Evolutionary conservation across 2,329 filamentous ascomycete genomes (phyloP), one percentile per base, ranked within the genome.

Genomic region (Mollisia scopiformis): DNA sequence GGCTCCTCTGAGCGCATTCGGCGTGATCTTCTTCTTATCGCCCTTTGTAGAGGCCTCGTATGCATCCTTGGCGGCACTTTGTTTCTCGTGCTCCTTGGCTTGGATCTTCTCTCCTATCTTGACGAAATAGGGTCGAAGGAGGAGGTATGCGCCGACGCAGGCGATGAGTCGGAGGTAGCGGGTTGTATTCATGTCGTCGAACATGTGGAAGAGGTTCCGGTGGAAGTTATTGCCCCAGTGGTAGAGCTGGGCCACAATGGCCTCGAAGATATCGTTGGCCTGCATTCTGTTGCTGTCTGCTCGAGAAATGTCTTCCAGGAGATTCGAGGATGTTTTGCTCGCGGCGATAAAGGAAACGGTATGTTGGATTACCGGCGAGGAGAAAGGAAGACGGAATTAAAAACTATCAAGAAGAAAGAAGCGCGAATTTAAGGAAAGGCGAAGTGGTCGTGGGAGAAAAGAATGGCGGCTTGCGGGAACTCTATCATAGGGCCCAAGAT

Each of bases 41-140:
- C 28, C 43, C 23, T 47, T 47, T 25, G 61, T 67, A 39, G 78
- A 75, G 13, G 37, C 41, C 6, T 43, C 37, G 19, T 58, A 54
- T 14, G 55, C 47, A 52, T 58, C 55, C 16, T 14, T 14, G 6
- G 76, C 66, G 37, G 74, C 21, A 13, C 28, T 14, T 14, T 25
- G 11, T 61, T 76, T 81, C 69, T 88, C 86, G 71, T 90, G 80
- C 72, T 88, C 81, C 70, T 82, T 82, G 73, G 87, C 84, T 71
- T 91, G 86, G 64, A 82, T 76, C 69, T 84, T 85, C 62, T 82
- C 85, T 68, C 86, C 87, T 37, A 86, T 75, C 71, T 88, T 89
- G 70, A 93, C 81, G 55, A 93, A 75, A 73, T 92, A 92, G 0
- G 91, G 91, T 1, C 92, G 87, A 25, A 92, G 70, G 55, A 95